Evolutionary conservation across 805 yeast genomes (phyloP).

Genomic region (Deakozyma indianensis): DNA sequence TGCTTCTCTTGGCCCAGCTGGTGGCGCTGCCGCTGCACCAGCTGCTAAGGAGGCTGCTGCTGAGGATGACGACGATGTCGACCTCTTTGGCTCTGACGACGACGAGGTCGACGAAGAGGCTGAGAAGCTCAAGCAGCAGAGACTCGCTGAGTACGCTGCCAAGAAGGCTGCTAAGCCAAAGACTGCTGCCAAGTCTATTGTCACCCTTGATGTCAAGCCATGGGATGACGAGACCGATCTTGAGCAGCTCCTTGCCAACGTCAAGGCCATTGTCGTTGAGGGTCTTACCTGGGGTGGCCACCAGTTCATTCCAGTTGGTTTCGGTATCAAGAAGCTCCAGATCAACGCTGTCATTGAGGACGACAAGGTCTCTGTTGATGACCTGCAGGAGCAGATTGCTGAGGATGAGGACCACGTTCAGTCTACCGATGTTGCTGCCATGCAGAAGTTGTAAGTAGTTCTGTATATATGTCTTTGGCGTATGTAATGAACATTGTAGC

Average conservation of each 20-base stretch:
- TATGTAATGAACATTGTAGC: too few species aligned
- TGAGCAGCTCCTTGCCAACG: slow-evolving; percentile 75
- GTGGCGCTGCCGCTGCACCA: slow-evolving; percentile 34
- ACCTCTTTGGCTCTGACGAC: slow-evolving; percentile 86
- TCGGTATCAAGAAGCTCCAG: slow-evolving; percentile 98
- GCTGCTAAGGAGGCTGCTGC: slow-evolving; percentile 52
- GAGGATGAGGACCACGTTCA: slow-evolving; percentile 99
- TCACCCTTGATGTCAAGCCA: slow-evolving; percentile 96
- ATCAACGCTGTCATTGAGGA: slow-evolving; percentile 97
- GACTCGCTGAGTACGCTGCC: slow-evolving; percentile 95
- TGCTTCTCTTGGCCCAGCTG: slow-evolving; percentile 23
- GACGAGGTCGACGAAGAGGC: slow-evolving; percentile 95
- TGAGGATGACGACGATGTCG: slow-evolving; percentile 84
- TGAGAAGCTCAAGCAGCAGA: slow-evolving; percentile 92
- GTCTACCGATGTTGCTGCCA: slow-evolving; percentile 97
- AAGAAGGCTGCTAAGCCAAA: slow-evolving; percentile 95
- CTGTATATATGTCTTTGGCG: too few species aligned
- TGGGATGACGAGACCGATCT: slow-evolving; percentile 99
- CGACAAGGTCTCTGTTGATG: slow-evolving; percentile 86
- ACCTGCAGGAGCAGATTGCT: slow-evolving; percentile 55
- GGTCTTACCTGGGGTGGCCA: slow-evolving; percentile 98
- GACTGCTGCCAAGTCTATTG: slow-evolving; percentile 97
- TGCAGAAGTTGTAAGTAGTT: slow-evolving; percentile 74
- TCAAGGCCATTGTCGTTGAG: slow-evolving; percentile 71
- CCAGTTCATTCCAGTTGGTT: slow-evolving; percentile 94